Percentiles rank a stretch among this genome's conserved stretches.
These are phyloP conservation scores for Blastobotrys apis DNA, from an alignment of 1,139 yeast species.

Conservation along the genomic window DNA sequence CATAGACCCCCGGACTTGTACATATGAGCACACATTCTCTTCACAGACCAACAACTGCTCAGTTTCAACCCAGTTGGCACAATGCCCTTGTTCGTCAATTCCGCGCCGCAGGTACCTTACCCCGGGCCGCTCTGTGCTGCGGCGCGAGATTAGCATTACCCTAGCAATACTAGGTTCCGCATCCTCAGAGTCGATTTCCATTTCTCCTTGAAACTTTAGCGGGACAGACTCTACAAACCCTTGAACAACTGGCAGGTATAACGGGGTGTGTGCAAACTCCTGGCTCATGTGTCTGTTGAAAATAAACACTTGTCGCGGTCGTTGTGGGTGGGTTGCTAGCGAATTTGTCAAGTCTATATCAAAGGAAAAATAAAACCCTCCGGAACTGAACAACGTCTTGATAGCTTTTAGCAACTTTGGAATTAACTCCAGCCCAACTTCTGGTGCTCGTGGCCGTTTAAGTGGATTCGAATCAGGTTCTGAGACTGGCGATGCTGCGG, in stretches of 20 bases:
- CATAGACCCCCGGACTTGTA: slow-evolving; percentile 40
- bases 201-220: slow-evolving; percentile 6
- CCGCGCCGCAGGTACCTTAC: slow-evolving; percentile 46
- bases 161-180: slow-evolving; percentile 7
- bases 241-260: slow-evolving; percentile 35
- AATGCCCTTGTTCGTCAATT: slow-evolving; percentile 41
- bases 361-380: slow-evolving; percentile 24
- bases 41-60: slow-evolving; percentile 33
- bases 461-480: background rate
- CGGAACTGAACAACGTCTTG: slow-evolving; percentile 13
- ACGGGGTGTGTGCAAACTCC: slow-evolving; percentile 23
- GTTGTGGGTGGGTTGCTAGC: slow-evolving; percentile 4
- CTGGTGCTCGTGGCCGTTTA: slow-evolving; percentile 2
- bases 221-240: slow-evolving; percentile 36
- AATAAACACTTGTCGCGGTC: slow-evolving; percentile 27
- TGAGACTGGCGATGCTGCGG: slow-evolving; percentile 2
- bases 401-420: slow-evolving; percentile 20
- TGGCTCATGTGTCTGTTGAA: slow-evolving; percentile 32
- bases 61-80: slow-evolving; percentile 48
- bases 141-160: slow-evolving; percentile 35
- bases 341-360: slow-evolving; percentile 24
- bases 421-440: slow-evolving; percentile 10
- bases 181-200: slow-evolving; percentile 5
- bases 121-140: slow-evolving; percentile 43
- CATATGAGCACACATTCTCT: slow-evolving; percentile 16